A percentile compares a stretch with the other conserved stretches of the same genome.
Evolutionary conservation across 257 asterid genomes (phyloP).

Genomic region (Schizonepeta tenuifolia): DNA sequence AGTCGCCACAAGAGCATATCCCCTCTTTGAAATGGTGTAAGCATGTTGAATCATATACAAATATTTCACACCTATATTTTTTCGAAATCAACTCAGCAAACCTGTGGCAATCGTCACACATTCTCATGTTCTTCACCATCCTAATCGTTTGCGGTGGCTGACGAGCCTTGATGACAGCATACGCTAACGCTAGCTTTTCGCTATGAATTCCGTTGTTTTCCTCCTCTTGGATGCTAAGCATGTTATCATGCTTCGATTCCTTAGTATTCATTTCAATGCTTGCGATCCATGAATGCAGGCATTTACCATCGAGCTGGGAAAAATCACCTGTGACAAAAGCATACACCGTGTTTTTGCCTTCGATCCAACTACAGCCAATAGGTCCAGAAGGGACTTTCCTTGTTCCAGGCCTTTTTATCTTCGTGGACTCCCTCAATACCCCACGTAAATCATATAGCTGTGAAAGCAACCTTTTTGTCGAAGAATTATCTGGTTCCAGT

Average conservation of each 20-base stretch:
- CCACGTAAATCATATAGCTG: constrained; percentile 57
- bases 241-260: constrained; percentile 36
- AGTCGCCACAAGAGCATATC: constrained; percentile 78
- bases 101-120: constrained; percentile 74
- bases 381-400: constrained; percentile 44
- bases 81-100: constrained; percentile 59
- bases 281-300: constrained; percentile 52
- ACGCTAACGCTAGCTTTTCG: constrained; percentile 72
- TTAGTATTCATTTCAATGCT: constrained; percentile 38
- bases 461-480: constrained; percentile 40
- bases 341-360: constrained; percentile 52
- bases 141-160: constrained; percentile 42
- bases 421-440: constrained; percentile 42
- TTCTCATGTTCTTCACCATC: constrained; percentile 69
- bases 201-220: constrained; percentile 70
- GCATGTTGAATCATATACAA: constrained; percentile 65
- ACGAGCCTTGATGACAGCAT: constrained; percentile 49
- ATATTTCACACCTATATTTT: constrained; percentile 53
- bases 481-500: constrained; percentile 64
- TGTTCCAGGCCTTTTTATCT: constrained; percentile 41
- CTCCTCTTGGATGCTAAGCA: constrained; percentile 59
- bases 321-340: constrained; percentile 50
- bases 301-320: constrained; percentile 35
- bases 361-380: constrained; percentile 62
- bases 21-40: constrained; percentile 83